Conservation (phyloP, 2,329 filamentous ascomycete genomes). For the Aspergillus alliaceus region DNA sequence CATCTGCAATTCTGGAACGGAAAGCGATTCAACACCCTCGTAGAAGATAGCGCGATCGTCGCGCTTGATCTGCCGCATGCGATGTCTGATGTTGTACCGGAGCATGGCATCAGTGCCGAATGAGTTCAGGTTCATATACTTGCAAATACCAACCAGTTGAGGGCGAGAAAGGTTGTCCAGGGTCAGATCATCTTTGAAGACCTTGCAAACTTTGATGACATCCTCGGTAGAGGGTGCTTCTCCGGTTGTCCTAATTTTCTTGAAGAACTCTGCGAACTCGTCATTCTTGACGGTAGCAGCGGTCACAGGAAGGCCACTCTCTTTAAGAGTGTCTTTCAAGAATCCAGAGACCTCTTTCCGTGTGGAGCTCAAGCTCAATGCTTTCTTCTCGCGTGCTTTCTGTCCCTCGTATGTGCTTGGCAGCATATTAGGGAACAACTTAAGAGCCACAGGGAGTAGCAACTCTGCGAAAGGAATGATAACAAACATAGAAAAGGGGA, state of each 20-base stretch:
- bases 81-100: slow-evolving; percentile 92
- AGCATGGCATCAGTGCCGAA: slow-evolving; percentile 98
- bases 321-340: slow-evolving; percentile 80
- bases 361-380: slow-evolving; percentile 74
- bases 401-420: slow-evolving; percentile 96
- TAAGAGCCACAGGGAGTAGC: slow-evolving; percentile 84
- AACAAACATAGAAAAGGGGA: slow-evolving; percentile 95
- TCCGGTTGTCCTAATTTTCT: slow-evolving; percentile 88
- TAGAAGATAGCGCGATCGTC: slow-evolving; percentile 93
- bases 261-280: slow-evolving; percentile 96
- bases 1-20: slow-evolving; percentile 88
- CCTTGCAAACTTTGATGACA: slow-evolving; percentile 98
- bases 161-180: slow-evolving; percentile 95
- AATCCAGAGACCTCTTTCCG: slow-evolving; percentile 93
- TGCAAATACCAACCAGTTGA: slow-evolving; percentile 95
- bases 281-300: slow-evolving; percentile 82
- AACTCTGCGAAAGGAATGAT: slow-evolving; percentile 96
- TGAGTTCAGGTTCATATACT: slow-evolving; percentile 96
- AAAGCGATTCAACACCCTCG: slow-evolving; percentile 89
- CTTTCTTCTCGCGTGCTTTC: slow-evolving; percentile 87
- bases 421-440: slow-evolving; percentile 94
- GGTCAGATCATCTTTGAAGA: slow-evolving; percentile 96
- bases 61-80: slow-evolving; percentile 98
- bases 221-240: slow-evolving; percentile 85
- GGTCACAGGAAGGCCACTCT: slow-evolving; percentile 89